Percentiles rank a stretch among this genome's conserved stretches.
Evolutionary conservation across 2,329 filamentous ascomycete species (phyloP).

Genomic region (Aureobasidium pullulans): DNA sequence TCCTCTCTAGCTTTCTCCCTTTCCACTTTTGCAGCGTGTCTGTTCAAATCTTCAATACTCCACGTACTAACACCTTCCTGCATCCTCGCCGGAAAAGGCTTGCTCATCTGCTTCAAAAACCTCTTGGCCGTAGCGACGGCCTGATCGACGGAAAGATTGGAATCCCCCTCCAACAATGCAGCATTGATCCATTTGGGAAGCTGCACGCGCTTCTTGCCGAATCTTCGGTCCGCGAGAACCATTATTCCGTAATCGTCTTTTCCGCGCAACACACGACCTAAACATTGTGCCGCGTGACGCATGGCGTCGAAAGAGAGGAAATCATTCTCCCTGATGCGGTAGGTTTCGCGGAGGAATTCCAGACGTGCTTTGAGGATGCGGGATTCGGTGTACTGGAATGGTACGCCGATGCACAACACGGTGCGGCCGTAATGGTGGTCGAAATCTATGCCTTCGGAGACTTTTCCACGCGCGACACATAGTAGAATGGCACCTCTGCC

Average conservation of each 20-base stretch:
- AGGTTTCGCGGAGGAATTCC: conserved; percentile 94
- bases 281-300: conserved; percentile 95
- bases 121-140: conserved; percentile 81
- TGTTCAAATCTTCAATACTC: conserved; percentile 70
- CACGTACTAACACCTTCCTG: conserved; percentile 93
- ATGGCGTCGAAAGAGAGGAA: conserved; percentile 98
- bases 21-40: conserved; percentile 68
- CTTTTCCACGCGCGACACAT: conserved; percentile 93
- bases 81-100: conserved; percentile 73
- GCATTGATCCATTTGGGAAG: conserved; percentile 96
- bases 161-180: conserved; percentile 74
- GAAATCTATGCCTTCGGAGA: conserved; percentile 97
- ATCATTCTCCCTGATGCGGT: conserved; percentile 93
- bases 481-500: conserved; percentile 87
- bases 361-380: conserved; percentile 91
- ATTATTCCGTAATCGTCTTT: conserved; percentile 99
- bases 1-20: conserved; percentile 60
- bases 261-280: conserved; percentile 86
- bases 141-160: conserved; percentile 92
- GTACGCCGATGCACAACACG: conserved; percentile 92
- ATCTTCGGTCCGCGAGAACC: conserved; percentile 90
- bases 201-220: conserved; percentile 83
- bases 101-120: conserved; percentile 85
- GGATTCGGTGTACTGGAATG: conserved; percentile 98
- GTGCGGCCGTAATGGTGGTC: conserved; percentile 97